Conservation (phyloP, 257 asterid species). For the Nyctanthes arbortristis region DNA sequence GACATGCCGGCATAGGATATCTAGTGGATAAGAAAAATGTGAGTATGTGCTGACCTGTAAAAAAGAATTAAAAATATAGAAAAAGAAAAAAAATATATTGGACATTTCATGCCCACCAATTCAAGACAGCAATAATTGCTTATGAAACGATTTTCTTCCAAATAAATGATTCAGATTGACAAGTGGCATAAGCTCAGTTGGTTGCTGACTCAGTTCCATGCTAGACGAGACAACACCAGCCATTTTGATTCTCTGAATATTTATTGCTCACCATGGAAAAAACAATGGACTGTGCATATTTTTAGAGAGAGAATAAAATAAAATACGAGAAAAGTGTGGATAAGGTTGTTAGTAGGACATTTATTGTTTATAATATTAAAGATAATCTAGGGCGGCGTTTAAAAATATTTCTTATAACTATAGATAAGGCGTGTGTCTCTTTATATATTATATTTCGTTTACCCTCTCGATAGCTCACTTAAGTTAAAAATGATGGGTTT, state of each 20-base stretch:
- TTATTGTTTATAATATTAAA: neutral
- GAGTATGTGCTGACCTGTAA: no score
- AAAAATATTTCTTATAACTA: no score
- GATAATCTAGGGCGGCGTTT: neutral
- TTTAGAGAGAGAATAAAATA: no score
- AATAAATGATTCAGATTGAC: neutral
- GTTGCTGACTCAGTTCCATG: conserved; percentile 8
- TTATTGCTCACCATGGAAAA: neutral
- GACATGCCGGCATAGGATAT: no score
- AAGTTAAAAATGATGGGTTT: no score
- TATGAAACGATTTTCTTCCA: neutral
- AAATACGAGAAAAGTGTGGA: neutral
- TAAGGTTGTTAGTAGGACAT: neutral
- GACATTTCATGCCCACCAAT: neutral
- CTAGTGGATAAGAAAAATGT: neutral
- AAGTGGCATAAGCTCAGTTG: neutral
- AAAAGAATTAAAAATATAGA: no score
- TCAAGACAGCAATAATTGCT: neutral
- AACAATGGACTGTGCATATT: neutral
- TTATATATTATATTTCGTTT: no score
- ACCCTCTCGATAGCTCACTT: no score
- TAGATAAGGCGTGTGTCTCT: no score
- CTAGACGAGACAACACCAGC: neutral
- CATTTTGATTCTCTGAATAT: neutral
- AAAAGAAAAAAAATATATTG: no score